Evolutionary conservation across 768 basidiomycete species (phyloP), one percentile per base, ranked within the genome.

Genomic region (Chalciporus chontae): DNA sequence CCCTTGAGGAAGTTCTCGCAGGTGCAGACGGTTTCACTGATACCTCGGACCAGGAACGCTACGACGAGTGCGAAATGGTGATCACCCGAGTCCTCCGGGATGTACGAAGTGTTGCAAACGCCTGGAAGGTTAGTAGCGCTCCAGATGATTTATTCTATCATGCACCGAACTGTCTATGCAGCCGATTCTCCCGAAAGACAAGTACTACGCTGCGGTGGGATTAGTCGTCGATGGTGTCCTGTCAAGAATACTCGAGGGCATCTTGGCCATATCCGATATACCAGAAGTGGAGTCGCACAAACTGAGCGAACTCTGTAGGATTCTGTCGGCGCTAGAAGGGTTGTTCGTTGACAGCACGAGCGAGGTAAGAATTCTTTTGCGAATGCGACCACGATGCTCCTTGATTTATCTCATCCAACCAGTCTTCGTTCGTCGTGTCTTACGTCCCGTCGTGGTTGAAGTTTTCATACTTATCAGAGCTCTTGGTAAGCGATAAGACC

Each of bases 361-460:
- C 19, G 77, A 84, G 65, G 86, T 84, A 47, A 55, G 76, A 50
- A 15, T 3, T 19, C 48, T 29, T 32, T 27, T 34, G 26, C 13
- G 27, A 43, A 39, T 29, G 14, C 18, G 17, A 24, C 37, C 17
- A 44, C 29, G 24, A 40, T 40, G 11, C 18, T 15, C n/a, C 8
- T 42, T 55, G 27, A 55, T 47, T 17, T 19, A 8, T 41, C 24
- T 29, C 15, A 8, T 15, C n/a, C 40, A 39, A 38, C 24, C 55
- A 87, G 80, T 76, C 85, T 17, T 86, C 90, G 0, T 83, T 87
- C 42, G 83, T 91, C 7, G 87, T 86, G 1, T 83, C 82, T 0
- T 91, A 90, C 55, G 90, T 94, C n/a, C 87, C 90, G 2, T 85
- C 82, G 11, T 97, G 94, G 94, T 75, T 96, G 58, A 95, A 95